phyloP scores from a whole-genome alignment of 352 stramenopile species.

The Aphanomyces cochlioides region DNA sequence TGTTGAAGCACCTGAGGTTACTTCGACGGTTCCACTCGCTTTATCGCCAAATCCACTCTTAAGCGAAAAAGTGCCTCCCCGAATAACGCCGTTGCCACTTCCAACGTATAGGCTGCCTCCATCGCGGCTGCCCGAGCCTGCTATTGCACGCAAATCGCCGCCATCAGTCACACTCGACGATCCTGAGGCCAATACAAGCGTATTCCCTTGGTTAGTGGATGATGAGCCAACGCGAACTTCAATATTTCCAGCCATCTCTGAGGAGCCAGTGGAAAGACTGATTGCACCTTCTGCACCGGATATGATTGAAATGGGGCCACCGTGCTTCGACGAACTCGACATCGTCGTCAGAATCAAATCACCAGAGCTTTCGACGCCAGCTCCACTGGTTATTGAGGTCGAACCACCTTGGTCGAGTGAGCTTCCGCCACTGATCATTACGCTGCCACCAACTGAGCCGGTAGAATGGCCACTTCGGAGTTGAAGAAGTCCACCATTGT shows the following conservation, averaged over 20 bases:
- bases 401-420: not conserved
- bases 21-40: not conserved
- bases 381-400: not conserved
- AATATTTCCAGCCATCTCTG: not conserved
- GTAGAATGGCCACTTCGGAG: conserved; percentile 3
- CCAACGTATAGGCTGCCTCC: not conserved
- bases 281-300: not conserved
- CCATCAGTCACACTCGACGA: not conserved
- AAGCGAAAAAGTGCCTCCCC: not conserved
- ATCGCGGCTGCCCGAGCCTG: not conserved
- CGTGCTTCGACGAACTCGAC: not conserved
- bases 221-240: not conserved
- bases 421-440: not conserved
- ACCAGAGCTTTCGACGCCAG: not conserved
- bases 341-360: not conserved
- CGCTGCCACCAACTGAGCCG: not conserved
- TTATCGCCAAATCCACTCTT: not conserved
- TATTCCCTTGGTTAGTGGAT: not conserved
- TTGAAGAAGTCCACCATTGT: not conserved
- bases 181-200: not conserved
- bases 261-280: not conserved
- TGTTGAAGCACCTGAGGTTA: not conserved
- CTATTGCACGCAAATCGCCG: not conserved
- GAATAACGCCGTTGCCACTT: not conserved
- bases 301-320: not conserved